Evolutionary conservation across 345 rosid genomes (phyloP).

Genomic region (Kandelia obovata): DNA sequence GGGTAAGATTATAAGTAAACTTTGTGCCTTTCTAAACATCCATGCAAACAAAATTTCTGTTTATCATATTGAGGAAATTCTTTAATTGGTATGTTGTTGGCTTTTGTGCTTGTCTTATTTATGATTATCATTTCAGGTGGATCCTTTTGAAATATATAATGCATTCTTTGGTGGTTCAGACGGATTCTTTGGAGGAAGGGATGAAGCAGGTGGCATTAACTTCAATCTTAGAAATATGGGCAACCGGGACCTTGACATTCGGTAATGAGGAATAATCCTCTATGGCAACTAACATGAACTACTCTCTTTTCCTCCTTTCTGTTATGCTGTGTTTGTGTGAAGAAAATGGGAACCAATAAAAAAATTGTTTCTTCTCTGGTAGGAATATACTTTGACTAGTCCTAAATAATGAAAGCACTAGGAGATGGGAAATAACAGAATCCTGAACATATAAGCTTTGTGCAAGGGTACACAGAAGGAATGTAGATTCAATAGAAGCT

Average conservation of each 20-base stretch:
- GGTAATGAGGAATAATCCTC: conserved; percentile 37
- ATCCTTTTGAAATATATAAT: conserved; percentile 77
- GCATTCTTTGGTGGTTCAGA: conserved; percentile 78
- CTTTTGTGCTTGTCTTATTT: not conserved
- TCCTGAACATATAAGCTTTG: no score
- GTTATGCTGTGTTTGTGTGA: not conserved
- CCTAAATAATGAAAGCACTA: no score
- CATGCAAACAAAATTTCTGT: not conserved
- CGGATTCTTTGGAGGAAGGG: conserved; percentile 61
- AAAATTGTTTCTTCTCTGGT: no score
- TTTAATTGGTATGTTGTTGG: not conserved
- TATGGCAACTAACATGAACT: no score
- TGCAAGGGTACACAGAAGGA: no score
- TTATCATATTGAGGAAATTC: not conserved
- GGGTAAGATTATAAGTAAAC: conserved; percentile 43
- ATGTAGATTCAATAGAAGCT: no score
- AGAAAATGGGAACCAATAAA: not conserved
- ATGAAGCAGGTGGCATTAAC: conserved; percentile 48
- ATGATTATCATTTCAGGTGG: conserved; percentile 46
- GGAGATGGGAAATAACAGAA: no score
- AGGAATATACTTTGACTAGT: no score
- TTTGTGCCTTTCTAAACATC: conserved; percentile 8
- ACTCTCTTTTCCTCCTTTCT: not conserved
- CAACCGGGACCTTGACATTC: conserved; percentile 59
- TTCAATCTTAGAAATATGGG: conserved; percentile 55